Conservation (phyloP, 1,139 yeast genomes). For the Blastobotrys petasosporus region DNA sequence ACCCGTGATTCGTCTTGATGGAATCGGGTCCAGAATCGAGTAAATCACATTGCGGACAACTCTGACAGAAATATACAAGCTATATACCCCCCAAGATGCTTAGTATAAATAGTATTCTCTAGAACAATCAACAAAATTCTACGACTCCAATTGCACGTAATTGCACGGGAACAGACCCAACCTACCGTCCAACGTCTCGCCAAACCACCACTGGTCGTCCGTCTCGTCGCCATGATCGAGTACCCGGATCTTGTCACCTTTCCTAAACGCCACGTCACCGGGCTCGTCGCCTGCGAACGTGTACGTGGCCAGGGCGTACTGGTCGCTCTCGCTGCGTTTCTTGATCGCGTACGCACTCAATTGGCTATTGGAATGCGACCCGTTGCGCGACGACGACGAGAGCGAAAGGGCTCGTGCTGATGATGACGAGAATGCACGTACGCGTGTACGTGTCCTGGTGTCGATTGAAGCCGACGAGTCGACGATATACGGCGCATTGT, state of each 20-base stretch:
- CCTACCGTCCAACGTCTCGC: slow-evolving; percentile 41
- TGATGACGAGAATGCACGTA: slow-evolving; percentile 25
- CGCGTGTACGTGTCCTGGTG: slow-evolving; percentile 15
- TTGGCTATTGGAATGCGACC: slow-evolving; percentile 8
- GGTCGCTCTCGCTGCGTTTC: slow-evolving; percentile 15
- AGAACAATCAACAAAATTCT: background rate
- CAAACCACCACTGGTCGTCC: slow-evolving; percentile 58
- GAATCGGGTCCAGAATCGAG: slow-evolving; percentile 86
- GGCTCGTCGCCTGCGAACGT: slow-evolving; percentile 36
- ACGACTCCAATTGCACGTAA: slow-evolving; percentile 36
- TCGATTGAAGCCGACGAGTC: slow-evolving; percentile 1
- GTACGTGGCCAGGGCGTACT: slow-evolving; percentile 32
- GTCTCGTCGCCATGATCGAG: slow-evolving; percentile 36
- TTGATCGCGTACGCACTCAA: slow-evolving; percentile 3
- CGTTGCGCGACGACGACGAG: too few relatives aligned
- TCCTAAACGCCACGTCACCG: slow-evolving; percentile 47
- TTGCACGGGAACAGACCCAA: slow-evolving; percentile 53
- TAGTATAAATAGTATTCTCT: too few relatives aligned
- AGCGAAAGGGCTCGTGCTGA: slow-evolving; percentile 24
- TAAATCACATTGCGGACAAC: slow-evolving; percentile 93
- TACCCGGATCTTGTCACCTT: slow-evolving; percentile 46
- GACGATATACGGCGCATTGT: background rate
- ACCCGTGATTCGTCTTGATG: slow-evolving; percentile 77
- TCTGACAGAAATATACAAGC: too few relatives aligned
- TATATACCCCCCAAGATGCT: too few relatives aligned